Base-by-base conservation (phyloP, 2,329 filamentous ascomycete species). In the Aureobasidium sp. region DNA sequence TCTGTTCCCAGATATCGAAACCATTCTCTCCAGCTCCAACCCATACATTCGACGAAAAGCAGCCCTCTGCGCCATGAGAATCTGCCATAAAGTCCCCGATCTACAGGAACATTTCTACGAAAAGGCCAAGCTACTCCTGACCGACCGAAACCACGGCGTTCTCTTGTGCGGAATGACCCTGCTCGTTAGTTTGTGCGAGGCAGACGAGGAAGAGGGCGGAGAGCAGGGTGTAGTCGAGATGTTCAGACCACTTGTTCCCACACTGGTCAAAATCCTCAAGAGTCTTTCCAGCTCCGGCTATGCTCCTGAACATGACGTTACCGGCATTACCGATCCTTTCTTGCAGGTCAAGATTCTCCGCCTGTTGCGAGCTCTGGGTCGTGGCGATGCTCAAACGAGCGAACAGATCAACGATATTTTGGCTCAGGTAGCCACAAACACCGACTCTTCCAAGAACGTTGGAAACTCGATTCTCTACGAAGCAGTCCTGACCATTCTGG, bases 371-470 rank as follows among this genome's bases (percentile, higher is more conserved):
- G 90, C 96, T 9, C 81, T 99, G 49, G 93, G 89, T 17, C 86
- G 91, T 65, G 92, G 93, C 39, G 91, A 99, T 74, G 80, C 86
- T 12, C 83, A 91, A 64, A 91, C 90, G 29, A 97, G 91, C 74
- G 95, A 99, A 76, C 88, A 96, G 74, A 97, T 99, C 79, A 99
- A 97, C 77, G 94, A 99, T 72, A 99, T 99, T 65, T 79, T 99
- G 64, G 94, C 94, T 6, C 70, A 80, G 71, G 94, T 99, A 61
- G 94, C 94, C 58, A 97, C 93, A 42, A 99, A 99, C 75, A 99
- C 94, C 1, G 94, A 99, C 72, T 91, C 93, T 0, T 92, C 92
- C 31, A 99, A 99, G 80, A 99, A 99, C 67, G 94, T 99, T 45
- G 94, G 94, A 66, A 99, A 99, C 74, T 93, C 94, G 0, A 99